phyloP scores from a whole-genome alignment of 441 rosid species.

The Jatropha podagrica region DNA sequence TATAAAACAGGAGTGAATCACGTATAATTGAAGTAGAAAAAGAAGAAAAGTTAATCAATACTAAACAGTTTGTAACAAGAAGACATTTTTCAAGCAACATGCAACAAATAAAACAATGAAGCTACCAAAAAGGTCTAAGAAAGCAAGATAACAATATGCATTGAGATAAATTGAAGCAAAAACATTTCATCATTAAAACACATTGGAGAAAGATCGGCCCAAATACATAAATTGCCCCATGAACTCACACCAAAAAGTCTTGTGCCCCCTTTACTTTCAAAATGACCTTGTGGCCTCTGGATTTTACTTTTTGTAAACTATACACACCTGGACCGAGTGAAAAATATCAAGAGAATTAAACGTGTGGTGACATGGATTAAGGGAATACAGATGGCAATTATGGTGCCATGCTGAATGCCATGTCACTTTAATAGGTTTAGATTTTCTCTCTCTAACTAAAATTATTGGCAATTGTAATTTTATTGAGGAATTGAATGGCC shows the following conservation, averaged over 20 bases:
- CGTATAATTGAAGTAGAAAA: constrained; percentile 6
- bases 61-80: constrained; percentile 16
- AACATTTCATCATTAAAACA: not conserved
- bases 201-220: not conserved
- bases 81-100: not conserved
- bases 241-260: too few relatives aligned
- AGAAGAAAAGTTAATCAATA: constrained; percentile 12
- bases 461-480: not conserved
- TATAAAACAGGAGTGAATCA: constrained; percentile 14
- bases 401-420: too few relatives aligned
- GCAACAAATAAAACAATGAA: not conserved
- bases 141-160: not conserved
- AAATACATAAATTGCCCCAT: too few relatives aligned
- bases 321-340: too few relatives aligned
- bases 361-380: too few relatives aligned
- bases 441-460: too few relatives aligned
- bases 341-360: too few relatives aligned
- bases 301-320: too few relatives aligned
- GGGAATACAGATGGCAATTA: too few relatives aligned
- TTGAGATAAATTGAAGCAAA: not conserved
- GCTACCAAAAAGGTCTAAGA: not conserved
- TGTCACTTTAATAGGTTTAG: too few relatives aligned
- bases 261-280: too few relatives aligned
- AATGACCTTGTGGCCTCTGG: too few relatives aligned
- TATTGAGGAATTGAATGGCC: constrained; percentile 48